Conservation (phyloP, 257 asterid genomes). For the Capsicum baccatum region DNA sequence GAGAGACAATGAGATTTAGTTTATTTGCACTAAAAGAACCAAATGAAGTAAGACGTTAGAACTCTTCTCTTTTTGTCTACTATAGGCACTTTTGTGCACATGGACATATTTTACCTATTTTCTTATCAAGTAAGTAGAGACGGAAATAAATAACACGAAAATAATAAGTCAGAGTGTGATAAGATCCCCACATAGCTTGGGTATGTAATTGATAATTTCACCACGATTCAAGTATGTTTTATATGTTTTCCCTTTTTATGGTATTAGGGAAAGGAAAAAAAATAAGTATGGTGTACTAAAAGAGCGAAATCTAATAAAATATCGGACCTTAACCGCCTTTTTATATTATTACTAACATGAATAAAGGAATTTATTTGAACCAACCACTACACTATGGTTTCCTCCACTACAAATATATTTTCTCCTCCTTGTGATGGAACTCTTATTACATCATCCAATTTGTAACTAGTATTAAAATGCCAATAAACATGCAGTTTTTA, state of each 20-base stretch:
- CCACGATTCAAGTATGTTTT: not conserved
- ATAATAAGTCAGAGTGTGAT: not conserved
- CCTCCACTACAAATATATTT: not conserved
- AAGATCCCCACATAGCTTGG: too few species aligned
- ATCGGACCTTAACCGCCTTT: too few species aligned
- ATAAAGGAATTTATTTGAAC: not conserved
- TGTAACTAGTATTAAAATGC: not conserved
- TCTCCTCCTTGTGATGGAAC: not conserved
- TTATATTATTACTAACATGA: too few species aligned
- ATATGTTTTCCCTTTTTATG: too few species aligned
- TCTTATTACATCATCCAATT: not conserved
- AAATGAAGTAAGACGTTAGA: not conserved
- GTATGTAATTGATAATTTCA: not conserved
- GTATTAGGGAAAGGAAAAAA: too few species aligned
- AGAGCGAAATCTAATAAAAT: too few species aligned
- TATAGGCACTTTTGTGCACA: not conserved
- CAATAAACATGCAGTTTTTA: not conserved
- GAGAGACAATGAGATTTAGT: not conserved
- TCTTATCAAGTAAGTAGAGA: not conserved
- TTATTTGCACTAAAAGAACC: fast-evolving
- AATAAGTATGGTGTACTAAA: too few species aligned
- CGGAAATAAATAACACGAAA: not conserved
- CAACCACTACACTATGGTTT: conserved; percentile 4
- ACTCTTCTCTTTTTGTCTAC: not conserved
- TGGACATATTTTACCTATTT: not conserved